These are phyloP conservation scores for Trametes elegans DNA, from an alignment of 768 basidiomycete species.

Conservation along the genomic window DNA sequence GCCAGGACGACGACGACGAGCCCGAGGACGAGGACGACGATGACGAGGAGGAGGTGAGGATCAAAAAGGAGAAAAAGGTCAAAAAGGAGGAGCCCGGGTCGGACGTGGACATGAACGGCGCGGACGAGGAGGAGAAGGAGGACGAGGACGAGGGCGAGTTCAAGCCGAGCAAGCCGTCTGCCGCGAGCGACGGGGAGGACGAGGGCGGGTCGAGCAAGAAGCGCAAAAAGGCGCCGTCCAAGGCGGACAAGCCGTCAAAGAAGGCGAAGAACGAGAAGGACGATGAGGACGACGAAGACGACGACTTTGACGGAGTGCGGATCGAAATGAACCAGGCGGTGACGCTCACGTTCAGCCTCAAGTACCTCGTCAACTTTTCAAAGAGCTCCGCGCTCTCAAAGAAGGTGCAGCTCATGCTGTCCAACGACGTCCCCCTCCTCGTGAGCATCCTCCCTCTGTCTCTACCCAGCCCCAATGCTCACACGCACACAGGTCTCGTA, in stretches of 20 bases:
- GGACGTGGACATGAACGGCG: too few species aligned
- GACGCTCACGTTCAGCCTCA: constrained; percentile 90
- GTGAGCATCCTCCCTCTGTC: constrained; percentile 40
- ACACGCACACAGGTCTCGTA: constrained; percentile 66
- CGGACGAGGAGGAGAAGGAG: too few species aligned
- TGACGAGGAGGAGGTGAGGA: constrained; percentile 43
- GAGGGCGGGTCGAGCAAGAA: too few species aligned
- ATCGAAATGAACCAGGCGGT: constrained; percentile 92
- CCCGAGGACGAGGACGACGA: constrained; percentile 42
- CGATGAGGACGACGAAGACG: constrained; percentile 43
- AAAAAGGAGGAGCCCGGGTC: too few species aligned
- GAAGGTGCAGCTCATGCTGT: constrained; percentile 83
- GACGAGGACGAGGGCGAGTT: too few species aligned
- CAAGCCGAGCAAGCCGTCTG: too few species aligned
- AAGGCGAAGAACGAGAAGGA: constrained; percentile 51
- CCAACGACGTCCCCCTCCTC: constrained; percentile 87
- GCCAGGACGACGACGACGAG: constrained; percentile 42
- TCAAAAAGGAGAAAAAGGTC: constrained; percentile 48
- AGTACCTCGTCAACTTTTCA: constrained; percentile 95
- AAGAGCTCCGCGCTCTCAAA: constrained; percentile 78
- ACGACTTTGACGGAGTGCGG: constrained; percentile 52
- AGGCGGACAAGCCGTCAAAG: too few species aligned
- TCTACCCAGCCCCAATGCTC: neutral
- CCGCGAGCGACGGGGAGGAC: too few species aligned
- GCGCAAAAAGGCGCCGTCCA: too few species aligned